Conservation (phyloP, 139 green algal genomes). For the Gonium pectorale region DNA sequence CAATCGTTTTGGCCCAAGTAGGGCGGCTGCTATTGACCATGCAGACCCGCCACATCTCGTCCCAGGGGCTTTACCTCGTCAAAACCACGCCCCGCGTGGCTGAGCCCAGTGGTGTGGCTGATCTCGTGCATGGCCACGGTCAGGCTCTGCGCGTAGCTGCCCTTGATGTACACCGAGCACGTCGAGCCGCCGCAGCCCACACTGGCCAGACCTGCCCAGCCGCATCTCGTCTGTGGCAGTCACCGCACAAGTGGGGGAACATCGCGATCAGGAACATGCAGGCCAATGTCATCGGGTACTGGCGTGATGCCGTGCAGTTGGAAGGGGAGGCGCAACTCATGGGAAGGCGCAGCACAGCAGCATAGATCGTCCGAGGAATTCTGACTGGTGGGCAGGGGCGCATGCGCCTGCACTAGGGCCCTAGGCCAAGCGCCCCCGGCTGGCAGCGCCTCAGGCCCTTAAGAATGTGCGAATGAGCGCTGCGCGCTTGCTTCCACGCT, state of each 20-base stretch:
- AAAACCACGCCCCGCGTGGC: constrained; percentile 6
- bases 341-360: not conserved
- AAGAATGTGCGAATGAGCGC: no score
- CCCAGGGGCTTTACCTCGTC: constrained; percentile 7
- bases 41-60: not conserved
- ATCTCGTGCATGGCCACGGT: constrained; percentile 38
- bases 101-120: constrained; percentile 41
- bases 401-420: no score
- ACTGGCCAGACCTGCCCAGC: constrained; percentile 18
- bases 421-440: no score
- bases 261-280: not conserved
- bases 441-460: no score
- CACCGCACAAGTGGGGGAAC: not conserved
- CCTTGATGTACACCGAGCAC: constrained; percentile 41
- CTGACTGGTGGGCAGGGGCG: no score
- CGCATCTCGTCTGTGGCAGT: constrained; percentile 7
- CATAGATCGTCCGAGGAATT: not conserved
- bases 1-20: not conserved
- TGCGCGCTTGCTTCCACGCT: not conserved
- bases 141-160: not conserved
- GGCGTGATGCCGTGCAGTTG: not conserved
- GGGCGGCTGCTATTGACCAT: not conserved
- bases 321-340: not conserved
- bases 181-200: constrained; percentile 21
- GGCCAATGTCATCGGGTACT: not conserved